Evolutionary conservation across 2,329 filamentous ascomycete species (phyloP), one percentile per base, ranked within the genome.

Genomic region (Hypoxylon sp.): DNA sequence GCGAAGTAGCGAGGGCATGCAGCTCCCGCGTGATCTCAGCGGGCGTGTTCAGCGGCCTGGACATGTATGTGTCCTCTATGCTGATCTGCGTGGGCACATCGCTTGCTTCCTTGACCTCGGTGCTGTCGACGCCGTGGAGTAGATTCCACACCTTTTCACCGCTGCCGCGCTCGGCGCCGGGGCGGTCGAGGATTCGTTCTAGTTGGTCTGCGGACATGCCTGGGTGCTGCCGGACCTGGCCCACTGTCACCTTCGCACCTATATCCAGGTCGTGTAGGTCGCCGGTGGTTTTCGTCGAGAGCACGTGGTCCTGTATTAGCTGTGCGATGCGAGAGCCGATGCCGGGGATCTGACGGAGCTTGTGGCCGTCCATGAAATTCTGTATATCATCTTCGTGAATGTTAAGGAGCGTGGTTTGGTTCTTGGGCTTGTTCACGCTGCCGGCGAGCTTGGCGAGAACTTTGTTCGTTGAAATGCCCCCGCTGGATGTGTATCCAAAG

Each of bases 11-110:
- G 1, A 98, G 82, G 66, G 88, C 85, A n/a, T 83, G 80, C 44
- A 98, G 83, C 79, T 97, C 91, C 69, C 87, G 88, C 46, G 83
- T 81, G 31, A 97, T 89, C 65, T 90, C 86, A 0, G 88, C 79
- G 57, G 91, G 77, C 0, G 85, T 89, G 72, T 91, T 88, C 1
- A 97, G 83, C 0, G 90, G 89, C 25, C 88, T 86, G 1, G 86
- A 84, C 35, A 86, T 84, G 78, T 97, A 98, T 14, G 94, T 96
- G 80, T 98, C 95, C 77, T 98, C 95, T 70, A 98, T 96, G 79
- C 93, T 96, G 77, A 98, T 97, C 79, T 98, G 95, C 1, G 89
- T 90, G 0, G 95, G 95, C 1, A 97, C 81, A 49, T 90, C 87
- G 72, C 88, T 88, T 1, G 90, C 91, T 69, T 90, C 85, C 55